phyloP scores from a whole-genome alignment of 345 rosid genomes.

The Sonneratia caseolaris region DNA sequence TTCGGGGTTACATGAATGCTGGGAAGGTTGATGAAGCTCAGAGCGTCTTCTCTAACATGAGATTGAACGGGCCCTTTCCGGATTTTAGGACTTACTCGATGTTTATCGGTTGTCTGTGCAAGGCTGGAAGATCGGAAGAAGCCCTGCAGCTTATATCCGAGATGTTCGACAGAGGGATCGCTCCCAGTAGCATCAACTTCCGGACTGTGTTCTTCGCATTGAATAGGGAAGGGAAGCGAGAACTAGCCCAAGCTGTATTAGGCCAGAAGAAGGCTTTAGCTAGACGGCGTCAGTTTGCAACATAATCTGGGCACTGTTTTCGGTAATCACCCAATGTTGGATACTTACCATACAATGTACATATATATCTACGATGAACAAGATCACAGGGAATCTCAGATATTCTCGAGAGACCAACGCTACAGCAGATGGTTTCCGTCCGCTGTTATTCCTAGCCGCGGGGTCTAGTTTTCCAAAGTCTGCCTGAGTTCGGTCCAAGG shows the following conservation, averaged over 20 bases:
- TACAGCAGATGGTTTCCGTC: no score
- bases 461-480: no score
- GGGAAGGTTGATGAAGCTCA: conserved; percentile 47
- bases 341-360: no score
- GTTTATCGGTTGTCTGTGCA: conserved; percentile 55
- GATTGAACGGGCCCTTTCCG: conserved; percentile 44
- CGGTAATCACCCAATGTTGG: no score
- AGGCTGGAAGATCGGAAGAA: conserved; percentile 50
- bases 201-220: conserved; percentile 53
- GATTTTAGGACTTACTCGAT: conserved; percentile 65
- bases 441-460: no score
- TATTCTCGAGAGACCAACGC: no score
- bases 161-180: conserved; percentile 45
- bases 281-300: conserved; percentile 32
- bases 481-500: no score
- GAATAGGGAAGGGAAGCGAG: conserved; percentile 66
- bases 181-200: conserved; percentile 58
- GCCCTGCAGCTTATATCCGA: conserved; percentile 50
- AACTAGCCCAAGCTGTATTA: conserved; percentile 40
- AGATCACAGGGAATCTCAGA: no score
- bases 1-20: conserved; percentile 51
- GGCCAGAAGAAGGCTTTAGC: conserved; percentile 42
- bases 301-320: conserved; percentile 7
- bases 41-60: conserved; percentile 34
- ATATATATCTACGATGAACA: no score